Evolutionary conservation across 2,329 filamentous ascomycete species (phyloP), one percentile per base, ranked within the genome.

Genomic region (Aureobasidium uvarum): DNA sequence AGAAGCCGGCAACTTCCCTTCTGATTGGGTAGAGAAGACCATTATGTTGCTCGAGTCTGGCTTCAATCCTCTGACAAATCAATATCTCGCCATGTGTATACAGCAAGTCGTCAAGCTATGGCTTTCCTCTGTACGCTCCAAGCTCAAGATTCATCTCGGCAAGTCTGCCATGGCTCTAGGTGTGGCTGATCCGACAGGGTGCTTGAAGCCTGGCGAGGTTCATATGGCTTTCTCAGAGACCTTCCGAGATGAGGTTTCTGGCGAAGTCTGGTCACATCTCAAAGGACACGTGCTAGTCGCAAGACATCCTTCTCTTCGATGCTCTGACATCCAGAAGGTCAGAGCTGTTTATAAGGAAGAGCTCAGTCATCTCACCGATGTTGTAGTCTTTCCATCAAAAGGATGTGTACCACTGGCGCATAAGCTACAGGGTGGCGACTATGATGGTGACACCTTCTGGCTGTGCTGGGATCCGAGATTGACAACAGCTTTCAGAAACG

Each of bases 371-470:
- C 76, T 96, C 0, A 89, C 89, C 67, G 89, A 97, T 70, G 87
- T 96, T 1, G 81, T 95, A 16, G 83, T 97, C 0, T 97, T 98
- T 69, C 81, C 90, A 0, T 81, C 80, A 0, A 84, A 83, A 66
- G 89, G 89, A 0, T 72, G 81, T 31, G 78, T 77, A 0, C 85
- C 90, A 0, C 80, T 92, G 0, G 91, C 90, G 0, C 84, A 86
- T 10, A 87, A 88, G 70, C 79, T 94, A 0, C 91, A 89, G 1
- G 91, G 91, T 0, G 91, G 91, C 0, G 91, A 94, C 71, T 94
- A 92, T 68, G 90, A 94, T 69, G 91, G 91, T 0, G 91, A 95
- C 68, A 83, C 79, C 14, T 82, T 89, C 5, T 93, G 89, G 89
- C 77, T 91, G 0, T 91, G 88, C 71, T 94, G 89, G 88, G 89